These are phyloP conservation scores for Salix suchowensis DNA, from an alignment of 345 rosid genomes.

Conservation along the genomic window DNA sequence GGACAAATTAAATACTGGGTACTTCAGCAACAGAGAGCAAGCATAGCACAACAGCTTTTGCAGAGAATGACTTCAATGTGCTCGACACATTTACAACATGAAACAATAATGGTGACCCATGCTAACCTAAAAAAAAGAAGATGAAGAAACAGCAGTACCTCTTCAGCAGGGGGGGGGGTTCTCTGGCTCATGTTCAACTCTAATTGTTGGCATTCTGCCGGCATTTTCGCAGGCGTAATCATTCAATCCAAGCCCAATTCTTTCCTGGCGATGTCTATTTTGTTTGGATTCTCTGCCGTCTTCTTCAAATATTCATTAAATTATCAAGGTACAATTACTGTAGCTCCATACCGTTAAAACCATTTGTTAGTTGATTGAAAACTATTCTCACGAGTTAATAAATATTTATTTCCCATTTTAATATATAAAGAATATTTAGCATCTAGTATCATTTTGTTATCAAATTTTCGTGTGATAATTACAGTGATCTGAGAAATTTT, in stretches of 20 bases:
- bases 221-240: constrained; percentile 55
- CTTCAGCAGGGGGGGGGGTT: constrained; percentile 40
- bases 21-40: background rate
- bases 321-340: too few species aligned
- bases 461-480: too few species aligned
- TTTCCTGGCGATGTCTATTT: constrained; percentile 53
- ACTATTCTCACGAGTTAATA: too few species aligned
- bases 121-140: background rate
- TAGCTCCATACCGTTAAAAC: too few species aligned
- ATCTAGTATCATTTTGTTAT: too few species aligned
- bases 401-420: too few species aligned
- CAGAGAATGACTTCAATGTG: background rate
- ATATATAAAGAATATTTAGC: too few species aligned
- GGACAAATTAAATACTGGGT: background rate
- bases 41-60: background rate
- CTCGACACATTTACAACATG: background rate
- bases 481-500: too few species aligned
- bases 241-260: constrained; percentile 85
- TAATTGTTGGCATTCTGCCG: constrained; percentile 29
- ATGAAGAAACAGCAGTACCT: constrained; percentile 38
- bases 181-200: constrained; percentile 32
- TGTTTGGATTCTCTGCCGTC: constrained; percentile 21
- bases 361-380: too few species aligned
- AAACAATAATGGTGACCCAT: background rate
- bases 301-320: constrained; percentile 13